Percentiles rank a stretch among this genome's conserved stretches.
Evolutionary conservation across 352 stramenopile species (phyloP).

Genomic region (Pythium brachiatum): DNA sequence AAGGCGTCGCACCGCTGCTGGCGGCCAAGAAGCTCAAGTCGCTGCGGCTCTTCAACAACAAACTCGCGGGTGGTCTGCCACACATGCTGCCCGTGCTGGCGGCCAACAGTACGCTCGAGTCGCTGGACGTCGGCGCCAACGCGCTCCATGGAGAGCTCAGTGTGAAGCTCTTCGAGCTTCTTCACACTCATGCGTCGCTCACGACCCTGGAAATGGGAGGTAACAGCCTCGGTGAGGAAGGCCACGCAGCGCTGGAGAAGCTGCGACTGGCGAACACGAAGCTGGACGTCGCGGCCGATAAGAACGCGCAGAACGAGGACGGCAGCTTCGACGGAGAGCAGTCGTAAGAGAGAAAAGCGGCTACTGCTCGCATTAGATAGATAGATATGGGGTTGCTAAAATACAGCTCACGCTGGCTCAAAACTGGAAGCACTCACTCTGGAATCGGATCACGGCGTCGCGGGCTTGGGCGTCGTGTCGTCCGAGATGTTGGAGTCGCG

Average conservation of each 20-base stretch:
- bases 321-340: conserved; percentile 32
- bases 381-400: conserved; percentile 3
- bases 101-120: conserved; percentile 55
- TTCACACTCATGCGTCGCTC: conserved; percentile 66
- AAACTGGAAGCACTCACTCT: neutral
- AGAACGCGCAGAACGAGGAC: conserved; percentile 72
- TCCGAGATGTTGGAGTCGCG: conserved; percentile 25
- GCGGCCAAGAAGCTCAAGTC: conserved; percentile 41
- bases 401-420: neutral
- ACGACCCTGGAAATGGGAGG: conserved; percentile 82
- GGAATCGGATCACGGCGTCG: neutral
- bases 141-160: conserved; percentile 60
- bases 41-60: conserved; percentile 82
- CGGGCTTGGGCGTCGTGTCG: conserved; percentile 17
- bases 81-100: conserved; percentile 48
- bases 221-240: conserved; percentile 71
- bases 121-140: conserved; percentile 70
- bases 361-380: conserved; percentile 10
- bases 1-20: conserved; percentile 46
- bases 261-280: conserved; percentile 51
- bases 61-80: conserved; percentile 44
- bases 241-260: conserved; percentile 57
- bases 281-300: conserved; percentile 79
- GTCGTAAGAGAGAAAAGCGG: conserved; percentile 6
- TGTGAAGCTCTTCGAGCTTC: conserved; percentile 53